Base-by-base conservation (phyloP, 257 asterid genomes). In the Coffea eugenioides region DNA sequence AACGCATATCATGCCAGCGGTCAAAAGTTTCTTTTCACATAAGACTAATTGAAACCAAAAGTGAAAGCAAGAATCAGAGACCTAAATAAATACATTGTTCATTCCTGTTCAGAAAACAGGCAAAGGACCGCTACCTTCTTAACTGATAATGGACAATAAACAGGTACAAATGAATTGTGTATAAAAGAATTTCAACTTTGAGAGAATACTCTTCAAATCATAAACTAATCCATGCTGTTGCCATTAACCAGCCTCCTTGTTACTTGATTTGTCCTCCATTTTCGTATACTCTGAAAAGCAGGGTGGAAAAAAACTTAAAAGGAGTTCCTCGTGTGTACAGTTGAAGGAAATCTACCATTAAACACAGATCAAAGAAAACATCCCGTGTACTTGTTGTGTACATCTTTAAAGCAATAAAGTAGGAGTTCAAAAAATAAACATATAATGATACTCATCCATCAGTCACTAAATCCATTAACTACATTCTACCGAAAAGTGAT, bases 251-350 rank as follows among this genome's bases (percentile, higher is more conserved):
- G 45, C 31, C 62, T 71, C 84, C 41, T 43, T 46, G 62, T 74
- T 76, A 65, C 82, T 80, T 82, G 83, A 78, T 80, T 83, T 71
- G 77, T 81, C 77, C 80, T 82, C 80, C 77, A 71, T 72, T 87
- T 88, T 52, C 69, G 83, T 41, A 79, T 71, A 25, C 80, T 83
- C 91, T 87, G 89, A 72, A 80, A 79, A 57, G 57, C 71, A 69
- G 77, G 62, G n/a, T 67, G 73, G 82, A 21, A 20, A 23, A 6
- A 74, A n/a, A 14, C 31, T 20, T 10, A 5, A 25, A 13, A 25
- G 62, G 57, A 25, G 39, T 25, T 76, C 18, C 62, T 10, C 2
- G 43, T 15, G 5, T 1, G 56, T 6, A 25, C 16, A 61, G 62
- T 13, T 13, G 56, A 39, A 36, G 71, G 27, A 56, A 43, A 75